These are phyloP conservation scores for Hypoxylon sp. DNA, from an alignment of 2,329 filamentous ascomycete genomes.

Conservation along the genomic window DNA sequence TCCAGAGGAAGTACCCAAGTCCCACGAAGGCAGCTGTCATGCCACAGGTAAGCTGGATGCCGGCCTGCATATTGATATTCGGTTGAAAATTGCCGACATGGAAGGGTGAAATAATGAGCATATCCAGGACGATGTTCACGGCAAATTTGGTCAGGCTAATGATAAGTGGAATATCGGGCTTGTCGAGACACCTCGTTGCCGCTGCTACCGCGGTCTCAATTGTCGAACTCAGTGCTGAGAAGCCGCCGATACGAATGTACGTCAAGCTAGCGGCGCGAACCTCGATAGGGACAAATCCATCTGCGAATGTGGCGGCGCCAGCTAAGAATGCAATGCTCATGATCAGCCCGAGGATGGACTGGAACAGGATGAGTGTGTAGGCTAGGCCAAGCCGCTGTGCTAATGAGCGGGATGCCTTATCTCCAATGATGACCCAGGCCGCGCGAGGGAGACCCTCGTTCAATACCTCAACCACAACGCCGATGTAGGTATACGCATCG, in stretches of 20 bases:
- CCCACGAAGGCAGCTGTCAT: slow-evolving; percentile 69
- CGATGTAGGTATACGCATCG: slow-evolving; percentile 78
- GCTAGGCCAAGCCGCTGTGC: slow-evolving; percentile 69
- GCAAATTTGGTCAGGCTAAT: slow-evolving; percentile 75
- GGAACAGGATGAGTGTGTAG: slow-evolving; percentile 74
- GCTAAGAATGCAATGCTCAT: slow-evolving; percentile 72
- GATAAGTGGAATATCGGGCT: slow-evolving; percentile 76
- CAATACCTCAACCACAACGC: slow-evolving; percentile 75
- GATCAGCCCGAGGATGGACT: slow-evolving; percentile 69
- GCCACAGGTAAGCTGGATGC: slow-evolving; percentile 73
- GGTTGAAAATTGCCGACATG: slow-evolving; percentile 69
- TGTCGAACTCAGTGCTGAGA: slow-evolving; percentile 73
- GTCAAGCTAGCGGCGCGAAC: slow-evolving; percentile 70
- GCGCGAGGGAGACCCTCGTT: slow-evolving; percentile 81
- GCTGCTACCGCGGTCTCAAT: slow-evolving; percentile 74
- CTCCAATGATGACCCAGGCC: slow-evolving; percentile 77
- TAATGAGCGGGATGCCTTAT: slow-evolving; percentile 68
- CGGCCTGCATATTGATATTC: slow-evolving; percentile 75
- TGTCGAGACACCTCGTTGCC: slow-evolving; percentile 75
- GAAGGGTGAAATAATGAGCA: slow-evolving; percentile 76
- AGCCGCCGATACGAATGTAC: slow-evolving; percentile 76
- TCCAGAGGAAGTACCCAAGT: slow-evolving; percentile 71
- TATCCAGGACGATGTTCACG: slow-evolving; percentile 76
- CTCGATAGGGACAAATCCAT: slow-evolving; percentile 73
- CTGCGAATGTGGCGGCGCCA: slow-evolving; percentile 68